These are phyloP conservation scores for Komagataella populi DNA, from an alignment of 805 yeast genomes.

Conservation along the genomic window DNA sequence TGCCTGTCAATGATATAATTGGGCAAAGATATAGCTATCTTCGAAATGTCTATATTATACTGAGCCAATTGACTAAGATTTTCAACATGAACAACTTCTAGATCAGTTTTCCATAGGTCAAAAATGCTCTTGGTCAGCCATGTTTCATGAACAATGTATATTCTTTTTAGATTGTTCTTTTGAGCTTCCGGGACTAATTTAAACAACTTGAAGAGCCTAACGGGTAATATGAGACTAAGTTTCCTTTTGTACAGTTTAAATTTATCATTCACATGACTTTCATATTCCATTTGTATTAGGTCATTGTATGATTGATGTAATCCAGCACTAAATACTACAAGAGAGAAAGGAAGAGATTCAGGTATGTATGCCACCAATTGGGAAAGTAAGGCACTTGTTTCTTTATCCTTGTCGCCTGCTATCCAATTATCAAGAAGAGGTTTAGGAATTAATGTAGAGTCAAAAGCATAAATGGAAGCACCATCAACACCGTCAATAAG, in stretches of 20 bases:
- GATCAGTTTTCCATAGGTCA: constrained; percentile 27
- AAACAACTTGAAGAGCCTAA: constrained; percentile 26
- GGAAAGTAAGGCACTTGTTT: constrained; percentile 39
- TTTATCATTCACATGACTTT: constrained; percentile 3
- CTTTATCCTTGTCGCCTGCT: constrained; percentile 20
- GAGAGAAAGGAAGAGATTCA: constrained; percentile 34
- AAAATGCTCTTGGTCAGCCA: constrained; percentile 77
- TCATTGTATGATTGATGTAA: constrained; percentile 24
- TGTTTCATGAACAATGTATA: constrained; percentile 79
- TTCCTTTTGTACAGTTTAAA: constrained; percentile 1
- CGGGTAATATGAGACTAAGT: constrained; percentile 11
- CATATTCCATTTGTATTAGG: constrained; percentile 15
- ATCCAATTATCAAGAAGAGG: constrained; percentile 24
- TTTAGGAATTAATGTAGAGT: constrained; percentile 67
- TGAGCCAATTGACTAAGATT: constrained; percentile 23
- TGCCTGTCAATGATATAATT: constrained; percentile 48
- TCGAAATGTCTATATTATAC: constrained; percentile 53
- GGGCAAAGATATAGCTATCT: constrained; percentile 59
- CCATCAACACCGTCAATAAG: not conserved
- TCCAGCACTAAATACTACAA: constrained; percentile 77
- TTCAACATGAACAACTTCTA: constrained; percentile 18
- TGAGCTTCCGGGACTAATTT: constrained; percentile 42
- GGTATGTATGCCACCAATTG: constrained; percentile 48
- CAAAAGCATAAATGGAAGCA: constrained; percentile 68
- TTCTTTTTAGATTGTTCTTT: constrained; percentile 39